phyloP scores from a whole-genome alignment of 2,329 filamentous ascomycete species.

The Talaromyces piceae region DNA sequence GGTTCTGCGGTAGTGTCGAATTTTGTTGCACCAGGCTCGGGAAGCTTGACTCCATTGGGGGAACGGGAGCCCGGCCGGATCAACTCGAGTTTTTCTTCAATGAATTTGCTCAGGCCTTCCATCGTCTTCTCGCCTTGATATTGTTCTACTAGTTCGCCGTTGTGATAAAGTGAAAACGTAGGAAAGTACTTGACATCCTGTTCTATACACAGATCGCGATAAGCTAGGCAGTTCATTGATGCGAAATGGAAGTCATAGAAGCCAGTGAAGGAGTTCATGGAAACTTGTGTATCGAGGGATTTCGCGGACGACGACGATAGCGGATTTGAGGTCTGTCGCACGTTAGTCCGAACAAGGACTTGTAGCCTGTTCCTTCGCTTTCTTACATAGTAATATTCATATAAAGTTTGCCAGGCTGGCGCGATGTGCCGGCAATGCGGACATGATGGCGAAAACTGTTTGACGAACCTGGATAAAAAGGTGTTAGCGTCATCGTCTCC shows the following conservation, averaged over 20 bases:
- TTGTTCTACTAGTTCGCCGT: constrained; percentile 60
- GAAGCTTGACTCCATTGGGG: constrained; percentile 57
- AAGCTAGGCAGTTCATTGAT: constrained; percentile 76
- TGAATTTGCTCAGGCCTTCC: constrained; percentile 55
- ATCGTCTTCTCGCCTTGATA: constrained; percentile 63
- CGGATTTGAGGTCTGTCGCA: constrained; percentile 64
- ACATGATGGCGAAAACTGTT: constrained; percentile 47
- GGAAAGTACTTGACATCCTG: constrained; percentile 66
- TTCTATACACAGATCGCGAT: constrained; percentile 66
- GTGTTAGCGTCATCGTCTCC: neutral
- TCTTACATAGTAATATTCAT: constrained; percentile 73
- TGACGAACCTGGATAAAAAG: constrained; percentile 39
- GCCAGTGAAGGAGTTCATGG: constrained; percentile 62
- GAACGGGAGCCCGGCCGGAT: constrained; percentile 76
- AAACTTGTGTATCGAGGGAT: constrained; percentile 42
- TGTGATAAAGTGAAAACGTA: constrained; percentile 69
- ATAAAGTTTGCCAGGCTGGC: constrained; percentile 81
- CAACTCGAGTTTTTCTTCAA: constrained; percentile 70
- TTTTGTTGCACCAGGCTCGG: constrained; percentile 57
- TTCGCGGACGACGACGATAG: constrained; percentile 45
- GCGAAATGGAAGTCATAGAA: constrained; percentile 90
- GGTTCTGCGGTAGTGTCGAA: constrained; percentile 38
- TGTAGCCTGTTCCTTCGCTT: constrained; percentile 9
- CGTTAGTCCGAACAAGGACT: constrained; percentile 16
- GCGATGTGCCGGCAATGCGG: constrained; percentile 72